These are phyloP conservation scores for Xylaria sp. DNA, from an alignment of 495 filamentous ascomycete genomes.

Conservation along the genomic window DNA sequence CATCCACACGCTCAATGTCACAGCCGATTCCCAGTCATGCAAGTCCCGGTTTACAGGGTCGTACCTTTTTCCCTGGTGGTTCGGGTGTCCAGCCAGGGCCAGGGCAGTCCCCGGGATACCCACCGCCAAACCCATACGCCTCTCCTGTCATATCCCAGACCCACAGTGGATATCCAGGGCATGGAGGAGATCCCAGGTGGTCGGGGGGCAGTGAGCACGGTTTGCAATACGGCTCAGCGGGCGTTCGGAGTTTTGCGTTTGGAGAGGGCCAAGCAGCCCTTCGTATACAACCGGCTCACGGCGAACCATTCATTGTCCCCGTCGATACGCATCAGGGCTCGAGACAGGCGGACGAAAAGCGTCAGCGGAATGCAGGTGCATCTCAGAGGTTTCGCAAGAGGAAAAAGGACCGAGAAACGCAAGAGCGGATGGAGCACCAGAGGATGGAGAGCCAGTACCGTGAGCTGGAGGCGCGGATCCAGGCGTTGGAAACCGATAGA, in stretches of 20 bases:
- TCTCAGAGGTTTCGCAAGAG: constrained; percentile 88
- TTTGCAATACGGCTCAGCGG: constrained; percentile 33
- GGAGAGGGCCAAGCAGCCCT: constrained; percentile 51
- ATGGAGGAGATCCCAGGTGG: constrained; percentile 47
- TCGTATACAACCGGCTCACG: constrained; percentile 48
- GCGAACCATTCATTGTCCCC: constrained; percentile 64
- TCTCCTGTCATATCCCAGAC: constrained; percentile 30
- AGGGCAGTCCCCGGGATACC: constrained; percentile 27
- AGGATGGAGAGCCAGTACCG: constrained; percentile 67
- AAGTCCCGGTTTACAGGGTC: constrained; percentile 24
- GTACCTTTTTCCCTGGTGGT: constrained; percentile 22
- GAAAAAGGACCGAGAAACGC: constrained; percentile 86
- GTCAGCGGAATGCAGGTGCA: constrained; percentile 91
- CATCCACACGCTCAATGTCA: constrained; percentile 47
- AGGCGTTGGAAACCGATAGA: constrained; percentile 57
- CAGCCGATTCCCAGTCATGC: constrained; percentile 48
- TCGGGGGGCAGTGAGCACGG: constrained; percentile 29
- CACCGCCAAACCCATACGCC: constrained; percentile 18
- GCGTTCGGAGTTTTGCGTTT: constrained; percentile 45
- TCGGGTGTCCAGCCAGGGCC: constrained; percentile 35
- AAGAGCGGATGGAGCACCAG: constrained; percentile 67
- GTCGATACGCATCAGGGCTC: constrained; percentile 82
- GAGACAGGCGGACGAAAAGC: constrained; percentile 86
- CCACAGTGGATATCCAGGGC: constrained; percentile 22
- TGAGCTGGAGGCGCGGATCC: constrained; percentile 50